Evolutionary conservation across 345 rosid species (phyloP), one percentile per base, ranked within the genome.

Genomic region (Rhizophora mangle): DNA sequence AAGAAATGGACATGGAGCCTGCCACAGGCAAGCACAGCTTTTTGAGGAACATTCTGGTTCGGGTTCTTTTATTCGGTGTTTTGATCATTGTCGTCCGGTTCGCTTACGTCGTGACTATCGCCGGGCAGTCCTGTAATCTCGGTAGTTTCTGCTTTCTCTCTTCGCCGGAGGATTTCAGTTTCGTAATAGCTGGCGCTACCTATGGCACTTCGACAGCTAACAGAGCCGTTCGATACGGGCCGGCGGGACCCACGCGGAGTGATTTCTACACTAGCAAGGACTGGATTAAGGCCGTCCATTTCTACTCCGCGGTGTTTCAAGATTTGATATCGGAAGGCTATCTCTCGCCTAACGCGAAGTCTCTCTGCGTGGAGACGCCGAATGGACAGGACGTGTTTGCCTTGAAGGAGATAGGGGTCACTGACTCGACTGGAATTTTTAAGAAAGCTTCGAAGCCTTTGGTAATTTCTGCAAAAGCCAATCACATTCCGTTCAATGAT

Each of bases 121-220:
- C 98, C 65, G 99, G 98, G 26, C 97, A 92, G 74, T 83, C 98
- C 20, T 92, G 99, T 78, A 75, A 75, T 53, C 78, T 81, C 69
- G 91, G 93, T 21, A 88, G 81, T 69, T 96, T 96, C 85, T 92
- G 99, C 82, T 90, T 96, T 84, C 85, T 95, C 80, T 75, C 91
- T 22, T 70, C 88, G 21, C 95, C 88, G 56, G 89, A 88, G 4
- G 80, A 87, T 68, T 72, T 89, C 51, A 85, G 80, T 79, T 79
- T 87, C 6, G 91, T 86, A 60, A 77, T 79, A 74, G 55, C 88
- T 55, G 83, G 88, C 8, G 74, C 84, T 30, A 72, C 66, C 0
- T 11, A 80, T 13, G 68, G 85, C 15, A 65, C 76, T 51, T 80
- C 88, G 19, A 62, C 82, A 11, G 81, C 69, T 3, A 81, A 76